phyloP scores from a whole-genome alignment of 1,284 basidiomycete genomes.

The Tremellales sp. region DNA sequence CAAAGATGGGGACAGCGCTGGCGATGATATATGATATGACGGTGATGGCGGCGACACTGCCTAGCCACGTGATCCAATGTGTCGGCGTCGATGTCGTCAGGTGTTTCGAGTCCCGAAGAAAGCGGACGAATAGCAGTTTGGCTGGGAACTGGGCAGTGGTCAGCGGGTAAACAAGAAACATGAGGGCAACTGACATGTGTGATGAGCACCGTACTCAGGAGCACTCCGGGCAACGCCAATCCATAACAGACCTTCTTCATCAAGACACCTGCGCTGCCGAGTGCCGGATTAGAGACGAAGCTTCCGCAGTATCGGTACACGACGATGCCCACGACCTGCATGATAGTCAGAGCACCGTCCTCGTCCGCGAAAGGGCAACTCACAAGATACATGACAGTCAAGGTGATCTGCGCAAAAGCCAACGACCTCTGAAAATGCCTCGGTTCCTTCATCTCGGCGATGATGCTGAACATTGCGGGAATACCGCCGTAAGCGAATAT shows the following conservation, averaged over 20 bases:
- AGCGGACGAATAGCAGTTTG: slow-evolving; percentile 37
- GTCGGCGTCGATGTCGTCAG: slow-evolving; percentile 20
- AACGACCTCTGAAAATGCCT: slow-evolving; percentile 16
- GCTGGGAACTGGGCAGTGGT: slow-evolving; percentile 6
- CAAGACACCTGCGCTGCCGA: slow-evolving; percentile 43
- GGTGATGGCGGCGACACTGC: slow-evolving; percentile 14
- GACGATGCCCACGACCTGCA: slow-evolving; percentile 8
- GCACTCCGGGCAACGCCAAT: slow-evolving; percentile 22
- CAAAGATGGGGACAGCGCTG: slow-evolving; percentile 29
- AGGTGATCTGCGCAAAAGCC: slow-evolving; percentile 27
- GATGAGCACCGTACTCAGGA: slow-evolving; percentile 27
- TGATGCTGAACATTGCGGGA: slow-evolving; percentile 40
- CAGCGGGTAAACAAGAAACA: not conserved
- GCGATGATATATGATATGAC: slow-evolving; percentile 34
- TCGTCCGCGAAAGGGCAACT: not conserved
- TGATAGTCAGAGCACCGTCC: not conserved
- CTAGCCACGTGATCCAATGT: slow-evolving; percentile 36
- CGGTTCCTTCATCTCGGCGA: slow-evolving; percentile 47
- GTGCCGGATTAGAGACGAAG: slow-evolving; percentile 43
- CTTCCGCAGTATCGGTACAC: slow-evolving; percentile 33
- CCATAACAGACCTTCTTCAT: slow-evolving; percentile 35
- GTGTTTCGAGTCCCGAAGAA: slow-evolving; percentile 32
- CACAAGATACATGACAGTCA: slow-evolving; percentile 32
- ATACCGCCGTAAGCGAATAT: slow-evolving; percentile 41
- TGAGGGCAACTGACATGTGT: slow-evolving; percentile 18